phyloP scores from a whole-genome alignment of 768 basidiomycete genomes.

The Collybiopsis confluens region DNA sequence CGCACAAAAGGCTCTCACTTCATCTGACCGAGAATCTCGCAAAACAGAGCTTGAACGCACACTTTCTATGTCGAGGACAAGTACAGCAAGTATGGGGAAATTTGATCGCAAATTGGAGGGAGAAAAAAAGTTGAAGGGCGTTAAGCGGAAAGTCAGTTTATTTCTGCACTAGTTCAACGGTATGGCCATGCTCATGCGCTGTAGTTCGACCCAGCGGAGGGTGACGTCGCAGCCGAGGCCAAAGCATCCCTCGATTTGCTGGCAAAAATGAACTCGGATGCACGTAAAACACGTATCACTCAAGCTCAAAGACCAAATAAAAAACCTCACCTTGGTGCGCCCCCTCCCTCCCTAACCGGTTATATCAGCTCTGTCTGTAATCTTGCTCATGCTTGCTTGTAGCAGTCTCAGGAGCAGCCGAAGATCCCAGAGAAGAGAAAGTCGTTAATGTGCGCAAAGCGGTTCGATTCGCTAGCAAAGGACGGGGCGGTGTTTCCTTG shows the following conservation, averaged over 20 bases:
- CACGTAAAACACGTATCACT: conserved; percentile 52
- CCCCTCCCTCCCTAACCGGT: too few species aligned
- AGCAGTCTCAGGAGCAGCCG: conserved; percentile 5
- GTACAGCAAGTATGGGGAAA: conserved; percentile 93
- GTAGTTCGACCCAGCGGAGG: conserved; percentile 85
- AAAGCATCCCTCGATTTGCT: conserved; percentile 72
- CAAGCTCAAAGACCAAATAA: conserved; percentile 1
- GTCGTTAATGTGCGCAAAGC: conserved; percentile 89
- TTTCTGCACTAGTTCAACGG: background rate
- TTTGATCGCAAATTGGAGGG: conserved; percentile 90
- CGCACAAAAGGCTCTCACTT: conserved; percentile 13
- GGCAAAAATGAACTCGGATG: conserved; percentile 67
- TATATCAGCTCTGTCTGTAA: background rate
- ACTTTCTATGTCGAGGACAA: conserved; percentile 68
- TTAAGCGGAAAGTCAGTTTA: conserved; percentile 83
- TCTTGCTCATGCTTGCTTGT: background rate
- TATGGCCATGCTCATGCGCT: background rate
- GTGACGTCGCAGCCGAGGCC: conserved; percentile 61
- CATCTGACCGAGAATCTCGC: conserved; percentile 39
- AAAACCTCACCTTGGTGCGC: background rate
- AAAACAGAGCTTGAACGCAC: conserved; percentile 75
- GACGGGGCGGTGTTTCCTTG: conserved; percentile 58
- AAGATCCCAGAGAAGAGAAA: conserved; percentile 39
- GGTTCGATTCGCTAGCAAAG: conserved; percentile 69
- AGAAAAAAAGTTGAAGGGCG: conserved; percentile 81